These are phyloP conservation scores for Spathaspora boniae DNA, from an alignment of 805 yeast genomes.

Conservation along the genomic window DNA sequence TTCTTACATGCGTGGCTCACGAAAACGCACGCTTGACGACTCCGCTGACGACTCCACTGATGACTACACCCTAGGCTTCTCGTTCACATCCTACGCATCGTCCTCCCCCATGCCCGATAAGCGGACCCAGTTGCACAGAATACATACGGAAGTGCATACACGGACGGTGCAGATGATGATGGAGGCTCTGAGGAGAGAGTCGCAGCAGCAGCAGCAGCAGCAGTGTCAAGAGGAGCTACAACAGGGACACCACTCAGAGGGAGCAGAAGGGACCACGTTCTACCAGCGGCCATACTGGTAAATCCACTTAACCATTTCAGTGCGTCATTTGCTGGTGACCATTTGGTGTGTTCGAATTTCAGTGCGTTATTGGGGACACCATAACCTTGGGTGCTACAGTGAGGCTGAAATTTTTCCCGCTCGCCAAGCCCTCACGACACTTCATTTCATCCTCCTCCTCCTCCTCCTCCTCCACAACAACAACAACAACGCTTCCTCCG, in stretches of 20 bases:
- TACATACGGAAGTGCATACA: conserved; percentile 29
- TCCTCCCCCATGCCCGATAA: conserved; percentile 11
- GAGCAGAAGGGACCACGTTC: conserved; percentile 3
- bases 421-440: too few species aligned
- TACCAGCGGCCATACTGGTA: conserved; percentile 10
- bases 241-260: not conserved
- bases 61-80: too few species aligned
- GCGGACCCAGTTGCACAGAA: conserved; percentile 20
- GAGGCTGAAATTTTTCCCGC: too few species aligned
- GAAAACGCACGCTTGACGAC: conserved; percentile 6
- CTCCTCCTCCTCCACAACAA: too few species aligned
- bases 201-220: conserved; percentile 10
- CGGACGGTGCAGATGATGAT: conserved; percentile 30
- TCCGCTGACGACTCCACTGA: conserved; percentile 4
- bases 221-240: not conserved
- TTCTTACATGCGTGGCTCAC: too few species aligned
- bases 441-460: too few species aligned
- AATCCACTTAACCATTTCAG: not conserved
- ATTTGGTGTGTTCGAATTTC: too few species aligned
- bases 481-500: too few species aligned
- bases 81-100: not conserved
- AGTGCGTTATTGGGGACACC: too few species aligned
- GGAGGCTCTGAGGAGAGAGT: conserved; percentile 21
- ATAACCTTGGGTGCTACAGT: too few species aligned
- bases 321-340: not conserved